Base-by-base conservation (phyloP, 2,329 filamentous ascomycete genomes). In the Trichoderma harzianum region DNA sequence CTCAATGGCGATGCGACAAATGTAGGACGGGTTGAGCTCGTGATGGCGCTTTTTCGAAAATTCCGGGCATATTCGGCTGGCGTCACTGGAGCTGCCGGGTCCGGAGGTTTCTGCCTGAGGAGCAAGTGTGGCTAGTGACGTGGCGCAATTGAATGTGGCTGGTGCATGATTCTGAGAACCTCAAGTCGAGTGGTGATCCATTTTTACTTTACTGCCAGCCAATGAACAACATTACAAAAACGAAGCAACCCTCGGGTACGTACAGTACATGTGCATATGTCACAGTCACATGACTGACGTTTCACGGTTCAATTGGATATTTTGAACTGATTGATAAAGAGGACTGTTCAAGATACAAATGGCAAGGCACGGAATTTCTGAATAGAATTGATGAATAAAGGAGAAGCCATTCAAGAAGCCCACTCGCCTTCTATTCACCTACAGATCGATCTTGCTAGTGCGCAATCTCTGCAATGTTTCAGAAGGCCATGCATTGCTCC, bases 31-130 rank as follows among this genome's bases (percentile, higher is more conserved):
- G 57, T 60, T 72, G 72, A 71, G 74, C 75, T 79, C 76, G 78
- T 78, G 77, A 78, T 78, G 75, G 73, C 73, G 72, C 74, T 74
- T 32, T 75, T 30, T 78, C 74, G 75, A 80, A 80, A 79, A 80
- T 80, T 79, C 76, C 80, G 80, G 79, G 75, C 76, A 75, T 73
- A 72, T 77, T 79, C 78, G 79, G 79, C 74, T 78, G 71, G 78
- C 76, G 73, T 79, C 78, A 78, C 77, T 75, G 76, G 76, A 74
- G 74, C 75, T 69, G 74, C 74, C 73, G 74, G 30, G n/a, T 5
- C 65, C 78, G 43, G 72, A 69, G 26, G 30, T 71, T 69, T 70
- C 66, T 80, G 80, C 79, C 80, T 81, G 77, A 81, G 79, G 79
- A 76, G 57, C 65, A 5, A 11, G n/a, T 43, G 28, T 61, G 68